phyloP scores from a whole-genome alignment of 108 stramenopile genomes.

The Nitzschia putrida region DNA sequence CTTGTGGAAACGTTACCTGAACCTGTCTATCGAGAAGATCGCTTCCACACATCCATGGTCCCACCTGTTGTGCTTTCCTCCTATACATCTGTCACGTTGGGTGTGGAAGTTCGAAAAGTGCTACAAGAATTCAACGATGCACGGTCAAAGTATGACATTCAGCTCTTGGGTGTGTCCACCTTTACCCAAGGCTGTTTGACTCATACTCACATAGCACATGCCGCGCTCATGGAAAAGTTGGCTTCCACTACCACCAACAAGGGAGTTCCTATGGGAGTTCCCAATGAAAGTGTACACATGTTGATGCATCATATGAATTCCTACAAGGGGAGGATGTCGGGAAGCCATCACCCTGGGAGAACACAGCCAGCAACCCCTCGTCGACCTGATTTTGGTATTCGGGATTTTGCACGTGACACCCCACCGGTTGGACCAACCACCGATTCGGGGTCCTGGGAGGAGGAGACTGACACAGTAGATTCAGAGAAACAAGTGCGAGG shows the following conservation, averaged over 20 bases:
- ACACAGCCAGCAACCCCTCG: neutral
- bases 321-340: conserved; percentile 26
- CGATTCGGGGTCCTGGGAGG: neutral
- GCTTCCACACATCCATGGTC: conserved; percentile 37
- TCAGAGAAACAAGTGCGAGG: neutral
- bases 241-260: neutral
- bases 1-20: conserved; percentile 61
- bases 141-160: neutral
- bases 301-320: conserved; percentile 35
- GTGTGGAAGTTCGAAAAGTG: neutral
- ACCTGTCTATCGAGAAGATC: conserved; percentile 42
- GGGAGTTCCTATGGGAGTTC: neutral
- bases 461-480: neutral
- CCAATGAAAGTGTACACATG: conserved; percentile 2
- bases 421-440: neutral
- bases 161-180: conserved; percentile 27
- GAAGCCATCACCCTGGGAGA: neutral
- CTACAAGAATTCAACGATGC: conserved; percentile 3
- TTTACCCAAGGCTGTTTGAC: conserved; percentile 27
- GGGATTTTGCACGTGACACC: neutral
- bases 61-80: conserved; percentile 17
- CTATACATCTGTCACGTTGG: neutral
- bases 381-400: neutral
- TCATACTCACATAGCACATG: conserved; percentile 4
- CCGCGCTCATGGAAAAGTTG: neutral